Base-by-base conservation (phyloP, 768 basidiomycete genomes). In the Termitomyces sp. region DNA sequence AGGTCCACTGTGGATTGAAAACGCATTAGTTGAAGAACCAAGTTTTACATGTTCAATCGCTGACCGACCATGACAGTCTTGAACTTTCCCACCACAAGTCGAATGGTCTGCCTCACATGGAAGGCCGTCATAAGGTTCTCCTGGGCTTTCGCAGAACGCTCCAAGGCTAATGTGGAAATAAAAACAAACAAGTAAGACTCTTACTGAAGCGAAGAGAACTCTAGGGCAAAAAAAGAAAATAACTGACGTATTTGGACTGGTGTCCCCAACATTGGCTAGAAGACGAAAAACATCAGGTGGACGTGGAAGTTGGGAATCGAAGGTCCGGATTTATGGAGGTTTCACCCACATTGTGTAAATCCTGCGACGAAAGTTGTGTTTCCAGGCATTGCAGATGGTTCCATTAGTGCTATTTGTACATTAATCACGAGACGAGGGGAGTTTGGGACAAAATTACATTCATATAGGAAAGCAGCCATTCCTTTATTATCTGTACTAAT, bases 401-500 rank as follows among this genome's bases (percentile, higher is more conserved):
- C 87, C 0, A 83, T 76, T 54, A 75, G 79, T 20, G 84, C 86
- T 89, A 59, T 54, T 30, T 22, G 35, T 40, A 62, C 48, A 38
- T 62, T 33, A 57, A 51, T 50, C 38, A 43, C 45, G 44, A 54
- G 45, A 49, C 36, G 32, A 41, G 32, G 22, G n/a, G 38, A 32
- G 28, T 30, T n/a, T 24, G 30, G 9, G 18, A 36, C 54, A 56
- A 16, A 40, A 51, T 51, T 57, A 87, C 86, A 72, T 77, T 92
- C 90, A 59, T 89, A 92, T 18, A 91, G 67, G 68, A 81, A 86
- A 8, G 88, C 88, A 3, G 90, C 88, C 88, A 92, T 90, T 41
- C 90, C 90, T 68, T 92, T 92, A 74, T 92, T 92, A 70, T 92
- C 90, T 3, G 79, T 71, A 68, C 88, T 90, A 32, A 92, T 80